Percentiles rank a stretch among this genome's conserved stretches.
Evolutionary conservation across 2,329 filamentous ascomycete species (phyloP).

Genomic region (Drechslerella coelobrocha): DNA sequence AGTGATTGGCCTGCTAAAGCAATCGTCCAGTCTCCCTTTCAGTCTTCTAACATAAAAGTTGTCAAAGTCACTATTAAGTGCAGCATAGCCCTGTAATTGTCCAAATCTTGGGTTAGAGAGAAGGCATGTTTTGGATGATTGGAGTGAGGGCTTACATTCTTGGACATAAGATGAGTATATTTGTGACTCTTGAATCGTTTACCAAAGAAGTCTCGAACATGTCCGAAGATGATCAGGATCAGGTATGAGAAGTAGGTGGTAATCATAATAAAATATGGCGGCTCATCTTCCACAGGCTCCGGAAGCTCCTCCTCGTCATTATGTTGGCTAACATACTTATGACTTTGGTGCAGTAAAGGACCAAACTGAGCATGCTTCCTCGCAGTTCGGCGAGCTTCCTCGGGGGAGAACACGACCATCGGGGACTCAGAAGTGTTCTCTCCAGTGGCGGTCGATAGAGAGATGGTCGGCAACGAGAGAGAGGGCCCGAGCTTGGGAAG

Average conservation of each 20-base stretch:
- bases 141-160: conserved; percentile 62
- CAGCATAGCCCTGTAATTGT: conserved; percentile 73
- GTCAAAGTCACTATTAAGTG: conserved; percentile 97
- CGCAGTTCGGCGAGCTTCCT: conserved; percentile 76
- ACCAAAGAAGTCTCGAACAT: conserved; percentile 96
- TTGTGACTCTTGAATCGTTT: conserved; percentile 89
- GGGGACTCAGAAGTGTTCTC: conserved; percentile 76
- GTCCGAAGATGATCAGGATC: conserved; percentile 91
- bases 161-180: conserved; percentile 81
- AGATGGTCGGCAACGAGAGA: conserved; percentile 85
- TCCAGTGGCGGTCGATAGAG: conserved; percentile 81
- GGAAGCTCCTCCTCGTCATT: conserved; percentile 75
- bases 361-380: conserved; percentile 90
- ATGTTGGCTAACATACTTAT: conserved; percentile 89
- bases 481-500: conserved; percentile 68
- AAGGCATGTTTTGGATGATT: conserved; percentile 8
- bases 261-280: conserved; percentile 93
- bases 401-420: conserved; percentile 77
- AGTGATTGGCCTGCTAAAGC: conserved; percentile 88
- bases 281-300: conserved; percentile 88
- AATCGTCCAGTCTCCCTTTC: conserved; percentile 95
- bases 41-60: conserved; percentile 94
- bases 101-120: conserved; percentile 1
- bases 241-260: conserved; percentile 99
- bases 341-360: conserved; percentile 77